Percentiles rank a stretch among this genome's conserved stretches.
phyloP scores from a whole-genome alignment of 179 eudicot species.

The Gypsophila paniculata region DNA sequence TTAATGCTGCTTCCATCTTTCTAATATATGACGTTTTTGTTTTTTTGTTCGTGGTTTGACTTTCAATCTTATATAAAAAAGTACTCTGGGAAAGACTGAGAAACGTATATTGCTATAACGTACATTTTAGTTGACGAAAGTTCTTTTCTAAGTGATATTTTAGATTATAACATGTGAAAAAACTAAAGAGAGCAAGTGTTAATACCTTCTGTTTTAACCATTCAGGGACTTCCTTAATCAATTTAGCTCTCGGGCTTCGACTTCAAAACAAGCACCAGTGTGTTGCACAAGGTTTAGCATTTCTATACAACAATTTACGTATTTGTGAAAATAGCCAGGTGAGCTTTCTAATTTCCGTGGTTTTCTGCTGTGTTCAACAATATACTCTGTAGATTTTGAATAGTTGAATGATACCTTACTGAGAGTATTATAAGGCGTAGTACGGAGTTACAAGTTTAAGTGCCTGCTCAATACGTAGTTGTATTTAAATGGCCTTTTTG shows the following conservation, averaged over 20 bases:
- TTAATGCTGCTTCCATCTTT: background rate
- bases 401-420: background rate
- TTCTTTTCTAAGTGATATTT: no score
- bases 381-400: background rate
- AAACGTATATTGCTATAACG: background rate
- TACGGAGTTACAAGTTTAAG: background rate
- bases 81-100: background rate
- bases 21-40: background rate
- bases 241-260: conserved; percentile 65
- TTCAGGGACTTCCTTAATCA: conserved; percentile 65
- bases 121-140: no score
- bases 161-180: no score
- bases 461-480: background rate
- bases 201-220: background rate
- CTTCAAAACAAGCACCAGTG: conserved; percentile 87
- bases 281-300: conserved; percentile 72
- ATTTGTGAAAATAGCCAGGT: conserved; percentile 68
- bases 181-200: no score
- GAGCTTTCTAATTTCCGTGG: background rate
- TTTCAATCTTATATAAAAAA: no score
- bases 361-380: background rate
- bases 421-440: background rate
- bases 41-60: background rate
- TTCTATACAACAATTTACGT: conserved; percentile 57
- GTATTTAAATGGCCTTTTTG: no score